A percentile compares a stretch with the other conserved stretches of the same genome.
Evolutionary conservation across 176 grass and related monocot genomes (phyloP).

Genomic region (Poa annua): DNA sequence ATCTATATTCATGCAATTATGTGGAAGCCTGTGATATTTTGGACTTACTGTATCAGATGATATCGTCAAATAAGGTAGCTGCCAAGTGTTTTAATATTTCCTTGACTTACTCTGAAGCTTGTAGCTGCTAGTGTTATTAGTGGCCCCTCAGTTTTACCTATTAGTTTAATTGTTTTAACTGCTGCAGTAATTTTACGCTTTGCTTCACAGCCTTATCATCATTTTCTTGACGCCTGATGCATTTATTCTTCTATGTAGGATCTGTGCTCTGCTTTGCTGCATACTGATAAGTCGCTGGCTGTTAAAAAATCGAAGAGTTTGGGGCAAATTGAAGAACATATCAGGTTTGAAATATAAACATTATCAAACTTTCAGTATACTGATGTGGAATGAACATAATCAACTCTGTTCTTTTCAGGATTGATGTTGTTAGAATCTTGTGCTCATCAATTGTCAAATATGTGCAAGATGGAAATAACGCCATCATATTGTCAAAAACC

Average conservation of each 20-base stretch:
- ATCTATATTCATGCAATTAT: conserved; percentile 70
- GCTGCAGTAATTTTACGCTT: background rate
- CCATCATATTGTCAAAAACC: conserved; percentile 65
- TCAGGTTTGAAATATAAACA: conserved; percentile 59
- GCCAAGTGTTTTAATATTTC: conserved; percentile 12
- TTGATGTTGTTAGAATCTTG: conserved; percentile 77
- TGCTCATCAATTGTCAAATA: conserved; percentile 75
- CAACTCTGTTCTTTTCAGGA: conserved; percentile 57
- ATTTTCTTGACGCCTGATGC: conserved; percentile 28
- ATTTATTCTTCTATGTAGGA: conserved; percentile 43
- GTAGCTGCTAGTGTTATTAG: background rate
- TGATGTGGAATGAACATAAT: conserved; percentile 32
- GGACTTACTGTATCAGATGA: conserved; percentile 69
- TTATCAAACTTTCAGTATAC: conserved; percentile 20
- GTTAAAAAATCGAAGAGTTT: conserved; percentile 57
- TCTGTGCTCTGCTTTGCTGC: conserved; percentile 73
- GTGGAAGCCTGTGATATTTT: conserved; percentile 65
- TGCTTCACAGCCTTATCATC: background rate
- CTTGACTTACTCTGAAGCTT: background rate
- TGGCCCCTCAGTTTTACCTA: background rate
- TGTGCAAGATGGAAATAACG: conserved; percentile 61
- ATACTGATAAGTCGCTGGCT: conserved; percentile 51
- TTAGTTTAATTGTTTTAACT: background rate
- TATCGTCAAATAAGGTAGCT: conserved; percentile 71
- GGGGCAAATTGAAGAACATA: conserved; percentile 53